A percentile compares a stretch with the other conserved stretches of the same genome.
Evolutionary conservation across 768 basidiomycete genomes (phyloP).

Genomic region (Termitomyces sp.): DNA sequence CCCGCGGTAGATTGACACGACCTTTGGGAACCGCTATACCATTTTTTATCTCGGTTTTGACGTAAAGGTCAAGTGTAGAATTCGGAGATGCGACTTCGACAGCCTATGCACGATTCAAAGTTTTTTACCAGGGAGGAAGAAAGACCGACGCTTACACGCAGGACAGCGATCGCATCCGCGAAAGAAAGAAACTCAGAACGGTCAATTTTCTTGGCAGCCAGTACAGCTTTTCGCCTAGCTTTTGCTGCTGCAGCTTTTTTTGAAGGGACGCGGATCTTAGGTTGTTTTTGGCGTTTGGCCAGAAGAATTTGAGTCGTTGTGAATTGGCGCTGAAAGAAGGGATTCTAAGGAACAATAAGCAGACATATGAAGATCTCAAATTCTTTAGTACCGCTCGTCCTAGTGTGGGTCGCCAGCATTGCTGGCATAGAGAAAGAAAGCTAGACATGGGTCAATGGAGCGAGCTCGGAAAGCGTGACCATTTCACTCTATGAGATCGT

Average conservation of each 20-base stretch:
- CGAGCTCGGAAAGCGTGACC: neutral
- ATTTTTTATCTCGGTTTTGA: conserved; percentile 75
- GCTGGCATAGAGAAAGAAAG: conserved; percentile 22
- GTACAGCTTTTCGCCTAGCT: conserved; percentile 51
- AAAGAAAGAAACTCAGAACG: conserved; percentile 65
- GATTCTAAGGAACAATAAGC: conserved; percentile 7
- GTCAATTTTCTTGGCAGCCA: conserved; percentile 50
- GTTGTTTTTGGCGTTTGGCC: conserved; percentile 43
- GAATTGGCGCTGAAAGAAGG: conserved; percentile 37
- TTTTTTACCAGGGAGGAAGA: neutral
- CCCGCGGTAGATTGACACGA: conserved; percentile 78
- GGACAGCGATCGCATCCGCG: conserved; percentile 58
- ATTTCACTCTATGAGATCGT: conserved; percentile 1
- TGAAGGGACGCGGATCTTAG: conserved; percentile 52
- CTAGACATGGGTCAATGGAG: conserved; percentile 11
- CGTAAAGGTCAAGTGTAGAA: conserved; percentile 72
- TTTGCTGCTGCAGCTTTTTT: conserved; percentile 71
- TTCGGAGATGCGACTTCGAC: conserved; percentile 77
- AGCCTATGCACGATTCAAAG: conserved; percentile 42
- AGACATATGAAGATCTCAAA: neutral
- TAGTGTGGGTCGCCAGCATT: conserved; percentile 19
- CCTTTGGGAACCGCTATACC: conserved; percentile 86
- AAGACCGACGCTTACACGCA: conserved; percentile 48
- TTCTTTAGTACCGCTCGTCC: conserved; percentile 9
- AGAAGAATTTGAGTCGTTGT: conserved; percentile 43